Conservation (phyloP, 2,329 filamentous ascomycete genomes). For the Alternaria infectoria region DNA sequence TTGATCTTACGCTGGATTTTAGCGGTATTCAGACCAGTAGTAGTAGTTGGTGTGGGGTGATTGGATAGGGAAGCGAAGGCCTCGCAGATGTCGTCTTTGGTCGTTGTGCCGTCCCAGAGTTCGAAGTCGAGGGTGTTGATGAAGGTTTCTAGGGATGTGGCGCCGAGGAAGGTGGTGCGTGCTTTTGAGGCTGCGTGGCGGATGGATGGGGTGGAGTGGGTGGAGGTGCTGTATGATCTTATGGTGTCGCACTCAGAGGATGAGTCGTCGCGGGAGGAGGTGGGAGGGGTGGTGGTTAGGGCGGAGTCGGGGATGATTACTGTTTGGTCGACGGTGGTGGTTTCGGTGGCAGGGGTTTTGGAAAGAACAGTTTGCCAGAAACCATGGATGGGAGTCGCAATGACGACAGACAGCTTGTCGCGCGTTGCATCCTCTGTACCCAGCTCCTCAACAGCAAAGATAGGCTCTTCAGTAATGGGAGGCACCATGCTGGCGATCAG, state of each 20-base stretch:
- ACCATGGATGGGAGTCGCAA: not conserved
- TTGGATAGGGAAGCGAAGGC: not conserved
- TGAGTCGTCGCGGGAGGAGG: not conserved
- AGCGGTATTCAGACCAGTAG: not conserved
- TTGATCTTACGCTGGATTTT: not conserved
- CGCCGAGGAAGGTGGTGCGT: constrained; percentile 6
- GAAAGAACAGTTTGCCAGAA: not conserved
- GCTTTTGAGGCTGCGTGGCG: not conserved
- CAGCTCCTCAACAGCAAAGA: not conserved
- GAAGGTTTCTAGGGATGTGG: not conserved
- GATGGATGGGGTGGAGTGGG: not conserved
- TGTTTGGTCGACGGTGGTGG: not conserved
- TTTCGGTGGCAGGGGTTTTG: fast-evolving
- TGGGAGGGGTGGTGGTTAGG: not conserved
- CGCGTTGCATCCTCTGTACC: not conserved
- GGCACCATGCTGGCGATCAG: not conserved
- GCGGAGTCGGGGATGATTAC: not conserved
- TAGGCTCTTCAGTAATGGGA: not conserved
- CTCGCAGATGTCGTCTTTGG: not conserved
- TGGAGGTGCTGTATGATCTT: not conserved
- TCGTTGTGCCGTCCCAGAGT: not conserved
- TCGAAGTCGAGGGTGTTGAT: not conserved
- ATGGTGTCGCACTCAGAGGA: not conserved
- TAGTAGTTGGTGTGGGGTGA: too few relatives aligned
- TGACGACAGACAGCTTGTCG: not conserved